These are phyloP conservation scores for Nectriaceae sp. DNA, from an alignment of 2,329 filamentous ascomycete genomes.

Conservation along the genomic window DNA sequence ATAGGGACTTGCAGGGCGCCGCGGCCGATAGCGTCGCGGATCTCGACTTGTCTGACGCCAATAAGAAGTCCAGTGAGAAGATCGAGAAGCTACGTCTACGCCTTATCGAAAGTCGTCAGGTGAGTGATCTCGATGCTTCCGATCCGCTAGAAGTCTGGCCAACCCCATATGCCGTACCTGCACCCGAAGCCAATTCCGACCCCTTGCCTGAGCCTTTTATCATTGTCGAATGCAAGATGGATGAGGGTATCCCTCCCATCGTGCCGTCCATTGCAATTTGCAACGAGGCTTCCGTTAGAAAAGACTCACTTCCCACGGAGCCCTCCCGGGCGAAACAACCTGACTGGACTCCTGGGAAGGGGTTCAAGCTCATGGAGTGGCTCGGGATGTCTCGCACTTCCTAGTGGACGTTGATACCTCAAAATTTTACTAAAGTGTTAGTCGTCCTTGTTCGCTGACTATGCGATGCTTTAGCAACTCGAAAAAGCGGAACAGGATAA, in stretches of 20 bases:
- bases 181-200: background rate
- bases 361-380: background rate
- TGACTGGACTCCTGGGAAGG: background rate
- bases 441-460: constrained; percentile 20
- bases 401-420: background rate
- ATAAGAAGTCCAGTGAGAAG: constrained; percentile 51
- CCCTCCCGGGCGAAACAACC: background rate
- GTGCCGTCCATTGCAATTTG: background rate
- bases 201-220: background rate
- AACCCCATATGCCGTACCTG: too few relatives aligned
- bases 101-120: constrained; percentile 60
- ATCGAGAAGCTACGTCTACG: constrained; percentile 58
- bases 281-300: background rate
- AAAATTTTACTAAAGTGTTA: too few relatives aligned
- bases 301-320: background rate
- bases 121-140: constrained; percentile 40
- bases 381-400: too few relatives aligned
- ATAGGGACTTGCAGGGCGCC: constrained; percentile 35
- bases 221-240: background rate
- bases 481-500: constrained; percentile 59
- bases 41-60: constrained; percentile 35
- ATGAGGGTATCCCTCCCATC: background rate
- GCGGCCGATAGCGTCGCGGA: constrained; percentile 31
- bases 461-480: constrained; percentile 48
- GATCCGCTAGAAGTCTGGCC: constrained; percentile 6